Base-by-base conservation (phyloP, 306 rosid genomes). In the Acacia melanoxylon region DNA sequence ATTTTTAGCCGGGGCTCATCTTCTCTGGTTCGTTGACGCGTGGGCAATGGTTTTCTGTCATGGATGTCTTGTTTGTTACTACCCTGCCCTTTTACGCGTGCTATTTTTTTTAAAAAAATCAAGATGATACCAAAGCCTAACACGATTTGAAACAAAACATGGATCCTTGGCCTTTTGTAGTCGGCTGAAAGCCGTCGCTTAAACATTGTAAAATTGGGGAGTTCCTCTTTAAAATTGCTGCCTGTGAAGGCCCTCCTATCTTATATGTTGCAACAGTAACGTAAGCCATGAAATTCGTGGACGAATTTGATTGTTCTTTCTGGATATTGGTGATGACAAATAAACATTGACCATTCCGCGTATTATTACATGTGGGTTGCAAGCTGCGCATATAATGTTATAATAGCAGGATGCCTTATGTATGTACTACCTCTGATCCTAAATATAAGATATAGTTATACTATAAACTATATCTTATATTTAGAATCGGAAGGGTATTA, bases 1-100 rank as follows among this genome's bases (percentile, higher is more conserved):
- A 78, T 76, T 10, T 74, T 37, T 54, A 22, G 75, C 63, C 58
- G 29, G 52, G 82, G 84, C 84, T 62, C 74, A 37, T 2, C 15
- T 49, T 67, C 16, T 78, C 73, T 31, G 62, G 77, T 52, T 70
- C 42, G 67, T 52, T 62, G 59, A 77, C 22, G 13, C 31, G 68
- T 66, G 74, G 74, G 68, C 42, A 15, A 65, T 9, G 10, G 8
- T 67, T 35, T 65, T 71, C 86, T 49, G 33, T n/a, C 22, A 49
- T 67, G 3, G 54, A 62, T 48, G 76, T 63, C 74, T 22, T 2
- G 54, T 51, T 51, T 72, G 44, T 16, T 44, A 33, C 59, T 65
- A 22, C 8, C 35, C 49, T 35, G 81, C 82, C 83, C 40, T 80
- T 29, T 74, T 4, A 65, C 82, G 31, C 35, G 31, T 20, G 52